phyloP scores from a whole-genome alignment of 1,284 basidiomycete genomes.

The Pseudozyma hubeiensis region DNA sequence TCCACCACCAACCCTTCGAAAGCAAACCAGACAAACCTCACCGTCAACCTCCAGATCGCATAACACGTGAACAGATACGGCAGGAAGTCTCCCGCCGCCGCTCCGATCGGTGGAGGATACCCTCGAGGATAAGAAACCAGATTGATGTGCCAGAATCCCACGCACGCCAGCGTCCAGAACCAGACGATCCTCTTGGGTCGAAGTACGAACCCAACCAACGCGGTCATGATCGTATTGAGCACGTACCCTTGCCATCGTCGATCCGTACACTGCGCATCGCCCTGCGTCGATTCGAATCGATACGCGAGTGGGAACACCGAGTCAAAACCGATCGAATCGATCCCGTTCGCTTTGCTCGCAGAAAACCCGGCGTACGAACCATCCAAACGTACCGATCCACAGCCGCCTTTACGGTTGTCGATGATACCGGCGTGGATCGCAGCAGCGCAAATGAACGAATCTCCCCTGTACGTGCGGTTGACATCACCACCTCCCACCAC shows the following conservation, averaged over 20 bases:
- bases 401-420: conserved; percentile 78
- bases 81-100: conserved; percentile 80
- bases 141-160: conserved; percentile 87
- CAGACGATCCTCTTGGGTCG: conserved; percentile 79
- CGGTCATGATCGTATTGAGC: conserved; percentile 70
- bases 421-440: conserved; percentile 80
- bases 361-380: conserved; percentile 80
- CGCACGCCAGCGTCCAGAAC: conserved; percentile 78
- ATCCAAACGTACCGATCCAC: conserved; percentile 77
- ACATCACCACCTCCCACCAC: conserved; percentile 80
- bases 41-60: conserved; percentile 81
- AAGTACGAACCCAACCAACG: conserved; percentile 80
- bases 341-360: conserved; percentile 75
- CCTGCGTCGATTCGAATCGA: conserved; percentile 70
- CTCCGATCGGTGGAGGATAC: conserved; percentile 72
- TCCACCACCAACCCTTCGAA: conserved; percentile 80
- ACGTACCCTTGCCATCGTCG: conserved; percentile 71
- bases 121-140: conserved; percentile 82
- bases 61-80: conserved; percentile 83
- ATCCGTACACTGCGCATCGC: conserved; percentile 77
- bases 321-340: conserved; percentile 79
- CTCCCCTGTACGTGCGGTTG: conserved; percentile 76
- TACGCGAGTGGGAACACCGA: conserved; percentile 78
- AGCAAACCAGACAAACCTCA: conserved; percentile 79
- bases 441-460: conserved; percentile 85